These are phyloP conservation scores for Exophiala sideris DNA, from an alignment of 2,329 filamentous ascomycete species.

Conservation along the genomic window DNA sequence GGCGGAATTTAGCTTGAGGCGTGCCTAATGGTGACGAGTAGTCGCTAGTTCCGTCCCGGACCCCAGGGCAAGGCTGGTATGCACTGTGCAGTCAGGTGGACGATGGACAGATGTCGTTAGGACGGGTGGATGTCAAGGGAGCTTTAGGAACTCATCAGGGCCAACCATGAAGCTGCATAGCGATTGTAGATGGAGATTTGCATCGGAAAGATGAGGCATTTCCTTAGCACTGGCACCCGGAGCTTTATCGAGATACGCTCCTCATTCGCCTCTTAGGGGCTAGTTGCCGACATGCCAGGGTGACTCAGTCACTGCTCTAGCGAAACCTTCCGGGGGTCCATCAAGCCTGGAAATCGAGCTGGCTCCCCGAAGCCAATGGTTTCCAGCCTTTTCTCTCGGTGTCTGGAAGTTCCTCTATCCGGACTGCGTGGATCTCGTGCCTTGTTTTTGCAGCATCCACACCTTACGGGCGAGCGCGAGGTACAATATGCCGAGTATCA, in stretches of 20 bases:
- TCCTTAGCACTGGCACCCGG: background rate
- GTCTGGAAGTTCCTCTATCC: background rate
- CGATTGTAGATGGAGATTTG: background rate
- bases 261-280: background rate
- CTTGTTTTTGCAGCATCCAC: background rate
- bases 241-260: background rate
- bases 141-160: slow-evolving; percentile 11
- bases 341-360: background rate
- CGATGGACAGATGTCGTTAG: slow-evolving; percentile 17
- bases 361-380: background rate
- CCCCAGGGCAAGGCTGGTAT: background rate
- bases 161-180: slow-evolving; percentile 14
- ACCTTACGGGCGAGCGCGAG: background rate
- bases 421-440: background rate
- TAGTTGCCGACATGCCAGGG: background rate
- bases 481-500: too few species aligned
- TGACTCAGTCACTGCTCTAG: background rate
- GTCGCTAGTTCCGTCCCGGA: background rate
- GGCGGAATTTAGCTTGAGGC: slow-evolving; percentile 14
- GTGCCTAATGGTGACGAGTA: slow-evolving; percentile 17
- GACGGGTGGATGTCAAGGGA: slow-evolving; percentile 6
- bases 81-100: slow-evolving; percentile 18
- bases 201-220: slow-evolving; percentile 21
- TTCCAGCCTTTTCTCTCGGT: background rate
- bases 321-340: background rate